A percentile compares a stretch with the other conserved stretches of the same genome.
These are phyloP conservation scores for Populus ilicifolia DNA, from an alignment of 345 rosid genomes.

Conservation along the genomic window DNA sequence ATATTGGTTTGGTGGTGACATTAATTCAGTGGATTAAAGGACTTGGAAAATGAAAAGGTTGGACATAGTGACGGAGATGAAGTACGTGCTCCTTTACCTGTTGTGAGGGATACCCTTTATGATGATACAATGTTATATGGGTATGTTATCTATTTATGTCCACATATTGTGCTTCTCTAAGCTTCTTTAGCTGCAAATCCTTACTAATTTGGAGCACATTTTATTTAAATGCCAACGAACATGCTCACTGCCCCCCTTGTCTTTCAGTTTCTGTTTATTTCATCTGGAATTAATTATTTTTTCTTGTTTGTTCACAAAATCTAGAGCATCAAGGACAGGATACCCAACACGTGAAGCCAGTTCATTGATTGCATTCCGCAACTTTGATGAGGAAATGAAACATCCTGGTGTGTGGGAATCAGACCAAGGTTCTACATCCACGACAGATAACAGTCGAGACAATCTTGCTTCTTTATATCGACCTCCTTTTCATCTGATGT, in stretches of 20 bases:
- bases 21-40: conserved; percentile 38
- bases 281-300: background rate
- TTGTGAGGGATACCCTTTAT: conserved; percentile 93
- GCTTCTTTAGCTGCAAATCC: background rate
- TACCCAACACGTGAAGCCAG: conserved; percentile 41
- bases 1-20: conserved; percentile 8
- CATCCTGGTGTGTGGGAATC: conserved; percentile 84
- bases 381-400: conserved; percentile 84
- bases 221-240: background rate
- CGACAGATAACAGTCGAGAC: conserved; percentile 60
- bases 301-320: conserved; percentile 9
- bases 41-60: conserved; percentile 32
- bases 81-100: conserved; percentile 93
- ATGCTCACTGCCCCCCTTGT: background rate
- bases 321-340: conserved; percentile 56
- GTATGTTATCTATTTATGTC: conserved; percentile 35
- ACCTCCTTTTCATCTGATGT: conserved; percentile 88
- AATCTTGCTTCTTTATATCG: conserved; percentile 92
- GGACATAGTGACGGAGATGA: conserved; percentile 52
- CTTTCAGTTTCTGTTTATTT: background rate
- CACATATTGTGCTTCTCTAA: background rate
- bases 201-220: background rate
- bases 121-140: conserved; percentile 57
- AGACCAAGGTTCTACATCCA: conserved; percentile 52
- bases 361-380: conserved; percentile 80